Base-by-base conservation (phyloP, 2,329 filamentous ascomycete genomes). In the Colletotrichum musae region DNA sequence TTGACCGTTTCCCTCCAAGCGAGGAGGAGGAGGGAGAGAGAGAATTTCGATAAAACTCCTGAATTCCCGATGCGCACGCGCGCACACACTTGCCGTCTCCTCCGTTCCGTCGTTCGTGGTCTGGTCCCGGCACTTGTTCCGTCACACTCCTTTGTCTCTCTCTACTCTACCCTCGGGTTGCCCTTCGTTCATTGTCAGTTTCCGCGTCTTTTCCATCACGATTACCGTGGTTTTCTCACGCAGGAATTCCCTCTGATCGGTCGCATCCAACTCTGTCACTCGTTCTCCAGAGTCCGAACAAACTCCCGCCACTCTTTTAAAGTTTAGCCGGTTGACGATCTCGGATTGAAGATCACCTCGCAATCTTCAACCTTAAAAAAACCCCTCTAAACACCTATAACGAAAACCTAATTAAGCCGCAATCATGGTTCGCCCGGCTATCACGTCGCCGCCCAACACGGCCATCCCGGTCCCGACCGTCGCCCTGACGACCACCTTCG, bases 401-500 rank as follows among this genome's bases (percentile, higher is more conserved):
- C 10, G 2, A 43, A 43, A 32, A 32, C 28, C 28, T 32, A 32
- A 32, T 32, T 32, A 32, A 4, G 16, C 41, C 41, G 41, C 41
- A 13, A 16, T 43, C 41, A 43, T 43, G 41, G 41, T 43, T 6
- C 41, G 41, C 41, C 41, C 41, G 6, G 41, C 41, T 12, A 43
- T 43, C 41, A 43, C 41, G 13, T 43, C 41, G 41, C 41, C 41
- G 41, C 41, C 41, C 41, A 43, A 13, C 41, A 43, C 41, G 41
- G 41, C 41, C 13, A 13, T 16, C 41, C 41, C 41, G 41, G 47
- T 15, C 47, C 47, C 36, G 32, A 50, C 56, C n/a, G 62, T 60
- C 16, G 62, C 66, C 4, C 51, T 69, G 41, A 69, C 62, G 62
- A 69, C 66, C 32, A 66, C 66, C 36, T 69, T 69, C 36, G 66